Evolutionary conservation across 2,329 filamentous ascomycete genomes (phyloP), one percentile per base, ranked within the genome.

Genomic region (Aspergillus fischeri): DNA sequence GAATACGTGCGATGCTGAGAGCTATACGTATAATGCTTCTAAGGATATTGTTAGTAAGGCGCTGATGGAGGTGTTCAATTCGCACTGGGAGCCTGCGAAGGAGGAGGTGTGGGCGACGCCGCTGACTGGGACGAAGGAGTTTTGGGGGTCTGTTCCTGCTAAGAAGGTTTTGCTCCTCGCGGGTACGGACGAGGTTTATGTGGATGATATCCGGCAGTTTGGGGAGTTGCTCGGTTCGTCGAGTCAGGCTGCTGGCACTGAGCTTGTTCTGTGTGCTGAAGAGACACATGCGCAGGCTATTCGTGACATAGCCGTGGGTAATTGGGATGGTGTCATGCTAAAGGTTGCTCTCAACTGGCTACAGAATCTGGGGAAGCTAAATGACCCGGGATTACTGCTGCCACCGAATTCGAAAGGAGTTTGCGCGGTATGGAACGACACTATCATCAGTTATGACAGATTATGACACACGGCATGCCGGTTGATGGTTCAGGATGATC

Each of bases 31-130:
- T 6, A 47, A 47, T 3, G 44, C 44, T 7, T 4, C 10, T 1
- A 48, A 57, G 24, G 55, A 57, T 35, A 41, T 57, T 17, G 35
- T 57, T 11, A 50, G 29, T 21, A 20, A 10, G 20, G 41, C 24
- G 20, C 6, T 32, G 7, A 55, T 57, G 52, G n/a, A 42, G n/a
- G 1, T 35, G 20, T 25, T 57, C 5, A 54, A 28, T 20, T 28
- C 45, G n/a, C 49, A 54, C 25, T 57, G 55, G 55, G n/a, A 28
- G 20, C 55, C 55, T 11, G 41, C 17, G 14, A 35, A 44, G 14
- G 50, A 50, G 3, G 55, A 57, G 11, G 52, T 57, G 2, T 57
- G 55, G 55, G 42, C 51, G 20, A 38, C 28, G 3, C 50, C 52
- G 42, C 41, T 57, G 41, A 44, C 50, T 9, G 52, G 24, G 17